phyloP scores from a whole-genome alignment of 1,139 yeast genomes.

The Magnusiomyces paraingens region DNA sequence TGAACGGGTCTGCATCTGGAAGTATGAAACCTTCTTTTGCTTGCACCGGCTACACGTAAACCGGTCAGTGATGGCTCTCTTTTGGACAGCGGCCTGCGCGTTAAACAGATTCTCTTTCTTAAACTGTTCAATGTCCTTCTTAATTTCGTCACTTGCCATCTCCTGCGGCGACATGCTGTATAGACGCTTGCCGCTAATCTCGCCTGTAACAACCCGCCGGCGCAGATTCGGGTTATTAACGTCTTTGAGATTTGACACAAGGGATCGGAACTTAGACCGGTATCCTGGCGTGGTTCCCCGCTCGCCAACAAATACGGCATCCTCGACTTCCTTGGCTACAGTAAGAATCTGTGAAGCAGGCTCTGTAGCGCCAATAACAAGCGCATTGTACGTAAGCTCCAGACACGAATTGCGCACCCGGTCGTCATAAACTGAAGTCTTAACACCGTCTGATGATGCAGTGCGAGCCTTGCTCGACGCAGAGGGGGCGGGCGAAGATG shows the following conservation, averaged over 20 bases:
- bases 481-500: conserved; percentile 17
- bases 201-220: conserved; percentile 57
- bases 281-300: conserved; percentile 51
- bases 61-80: conserved; percentile 92
- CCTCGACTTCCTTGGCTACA: conserved; percentile 67
- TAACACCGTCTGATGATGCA: conserved; percentile 74
- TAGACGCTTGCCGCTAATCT: conserved; percentile 56
- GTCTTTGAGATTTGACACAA: conserved; percentile 80
- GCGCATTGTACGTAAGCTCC: conserved; percentile 77
- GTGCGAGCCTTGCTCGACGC: conserved; percentile 46
- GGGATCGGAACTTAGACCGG: conserved; percentile 73
- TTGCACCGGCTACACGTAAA: conserved; percentile 97
- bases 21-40: conserved; percentile 91
- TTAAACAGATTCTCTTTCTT: conserved; percentile 87
- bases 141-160: conserved; percentile 84
- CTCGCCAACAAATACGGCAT: conserved; percentile 56
- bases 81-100: conserved; percentile 97
- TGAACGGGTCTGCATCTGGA: conserved; percentile 95
- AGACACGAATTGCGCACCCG: conserved; percentile 80
- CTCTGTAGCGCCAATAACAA: conserved; percentile 71
- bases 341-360: conserved; percentile 53
- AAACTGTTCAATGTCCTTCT: conserved; percentile 76
- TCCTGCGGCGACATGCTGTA: conserved; percentile 85
- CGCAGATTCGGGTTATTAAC: conserved; percentile 84
- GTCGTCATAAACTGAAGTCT: conserved; percentile 61